A percentile compares a stretch with the other conserved stretches of the same genome.
These are phyloP conservation scores for Phytophthora boehmeriae DNA, from an alignment of 352 stramenopile species.

Conservation along the genomic window DNA sequence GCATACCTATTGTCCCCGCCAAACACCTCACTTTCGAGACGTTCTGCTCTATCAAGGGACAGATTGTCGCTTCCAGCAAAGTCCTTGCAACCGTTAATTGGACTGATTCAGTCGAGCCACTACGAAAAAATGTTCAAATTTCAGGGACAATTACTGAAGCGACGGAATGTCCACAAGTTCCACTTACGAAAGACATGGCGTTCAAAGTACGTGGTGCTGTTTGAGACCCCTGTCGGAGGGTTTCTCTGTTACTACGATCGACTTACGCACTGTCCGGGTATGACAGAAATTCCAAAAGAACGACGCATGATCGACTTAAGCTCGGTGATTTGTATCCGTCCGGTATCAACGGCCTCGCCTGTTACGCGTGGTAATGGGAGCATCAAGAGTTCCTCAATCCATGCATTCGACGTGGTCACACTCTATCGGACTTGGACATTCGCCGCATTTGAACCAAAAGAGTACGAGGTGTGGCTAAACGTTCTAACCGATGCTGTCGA, in stretches of 20 bases:
- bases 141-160: conserved; percentile 62
- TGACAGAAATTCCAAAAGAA: conserved; percentile 55
- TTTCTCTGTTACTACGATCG: conserved; percentile 84
- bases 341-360: conserved; percentile 38
- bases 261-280: conserved; percentile 60
- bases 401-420: conserved; percentile 74
- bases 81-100: conserved; percentile 18
- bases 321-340: conserved; percentile 65
- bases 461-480: conserved; percentile 68
- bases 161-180: conserved; percentile 48
- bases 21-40: conserved; percentile 40
- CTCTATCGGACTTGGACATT: conserved; percentile 83
- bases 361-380: not conserved
- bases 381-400: conserved; percentile 8
- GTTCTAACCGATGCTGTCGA: conserved; percentile 62
- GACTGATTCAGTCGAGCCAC: conserved; percentile 48
- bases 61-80: conserved; percentile 26
- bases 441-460: conserved; percentile 41
- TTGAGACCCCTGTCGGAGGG: conserved; percentile 66
- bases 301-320: conserved; percentile 72
- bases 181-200: conserved; percentile 66
- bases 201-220: conserved; percentile 53
- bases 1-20: conserved; percentile 23
- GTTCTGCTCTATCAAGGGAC: conserved; percentile 29
- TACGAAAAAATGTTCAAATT: conserved; percentile 64